Conservation (phyloP, 2,329 filamentous ascomycete species). For the Botryotinia convoluta region DNA sequence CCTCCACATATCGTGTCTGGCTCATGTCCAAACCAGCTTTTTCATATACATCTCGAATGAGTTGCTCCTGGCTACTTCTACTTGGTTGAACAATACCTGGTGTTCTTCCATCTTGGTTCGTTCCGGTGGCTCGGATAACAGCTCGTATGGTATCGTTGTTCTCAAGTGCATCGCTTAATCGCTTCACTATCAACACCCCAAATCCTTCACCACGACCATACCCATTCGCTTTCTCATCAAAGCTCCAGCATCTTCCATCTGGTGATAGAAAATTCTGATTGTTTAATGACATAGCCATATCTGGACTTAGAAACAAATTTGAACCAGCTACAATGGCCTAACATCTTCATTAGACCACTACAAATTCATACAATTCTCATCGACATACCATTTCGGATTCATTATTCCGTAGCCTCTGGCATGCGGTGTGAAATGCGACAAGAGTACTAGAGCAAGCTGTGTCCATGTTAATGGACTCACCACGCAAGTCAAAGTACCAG, state of each 20-base stretch:
- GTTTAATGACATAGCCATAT: conserved; percentile 49
- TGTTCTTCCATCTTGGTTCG: conserved; percentile 51
- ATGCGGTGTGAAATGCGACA: conserved; percentile 34
- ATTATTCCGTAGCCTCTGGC: conserved; percentile 43
- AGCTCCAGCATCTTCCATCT: conserved; percentile 45
- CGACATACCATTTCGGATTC: conserved; percentile 42
- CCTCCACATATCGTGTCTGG: conserved; percentile 46
- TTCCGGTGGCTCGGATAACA: conserved; percentile 23
- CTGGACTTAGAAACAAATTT: conserved; percentile 27
- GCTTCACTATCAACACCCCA: conserved; percentile 57
- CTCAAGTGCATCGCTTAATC: conserved; percentile 53
- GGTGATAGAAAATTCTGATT: conserved; percentile 21
- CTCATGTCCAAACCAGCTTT: conserved; percentile 43
- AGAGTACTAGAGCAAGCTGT: conserved; percentile 47
- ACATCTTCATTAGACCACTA: neutral
- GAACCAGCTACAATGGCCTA: conserved; percentile 4
- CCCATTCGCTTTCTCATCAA: conserved; percentile 56
- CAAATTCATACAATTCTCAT: conserved; percentile 29
- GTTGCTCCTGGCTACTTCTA: conserved; percentile 42
- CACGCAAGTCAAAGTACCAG: conserved; percentile 45
- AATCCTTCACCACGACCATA: conserved; percentile 63
- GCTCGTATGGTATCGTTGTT: neutral
- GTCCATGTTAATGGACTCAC: conserved; percentile 44
- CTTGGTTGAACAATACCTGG: conserved; percentile 56
- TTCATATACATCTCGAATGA: conserved; percentile 47